Percentiles rank a stretch among this genome's conserved stretches.
These are phyloP conservation scores for Trapa bicornis DNA, from an alignment of 345 rosid genomes.

Conservation along the genomic window DNA sequence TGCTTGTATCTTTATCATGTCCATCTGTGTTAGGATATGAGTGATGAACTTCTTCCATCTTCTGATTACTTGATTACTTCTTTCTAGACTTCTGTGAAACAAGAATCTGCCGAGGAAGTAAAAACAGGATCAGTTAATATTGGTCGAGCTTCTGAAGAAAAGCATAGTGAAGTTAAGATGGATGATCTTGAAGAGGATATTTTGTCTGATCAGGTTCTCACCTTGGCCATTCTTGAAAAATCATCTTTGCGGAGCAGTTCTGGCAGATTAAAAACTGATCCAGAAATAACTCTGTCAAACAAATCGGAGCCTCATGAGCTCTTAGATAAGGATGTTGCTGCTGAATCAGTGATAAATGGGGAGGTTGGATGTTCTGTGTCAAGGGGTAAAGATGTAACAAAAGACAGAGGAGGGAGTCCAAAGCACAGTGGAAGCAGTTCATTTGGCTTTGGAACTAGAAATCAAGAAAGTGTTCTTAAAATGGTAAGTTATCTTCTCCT, in stretches of 20 bases:
- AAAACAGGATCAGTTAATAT: conserved; percentile 32
- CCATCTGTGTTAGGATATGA: neutral
- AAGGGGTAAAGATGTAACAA: conserved; percentile 25
- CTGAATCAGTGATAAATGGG: conserved; percentile 33
- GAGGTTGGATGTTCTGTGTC: conserved; percentile 36
- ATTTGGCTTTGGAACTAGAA: conserved; percentile 38
- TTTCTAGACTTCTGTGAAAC: conserved; percentile 39
- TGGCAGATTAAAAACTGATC: conserved; percentile 21
- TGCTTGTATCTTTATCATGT: neutral
- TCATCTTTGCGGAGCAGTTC: conserved; percentile 34
- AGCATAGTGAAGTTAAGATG: conserved; percentile 31
- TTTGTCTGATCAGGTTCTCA: conserved; percentile 71
- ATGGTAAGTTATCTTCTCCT: conserved; percentile 35
- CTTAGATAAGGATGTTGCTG: conserved; percentile 20
- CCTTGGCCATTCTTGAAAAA: conserved; percentile 52
- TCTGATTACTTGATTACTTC: conserved; percentile 7
- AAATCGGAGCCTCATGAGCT: conserved; percentile 25
- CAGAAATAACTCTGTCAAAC: conserved; percentile 23
- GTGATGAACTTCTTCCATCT: conserved; percentile 1
- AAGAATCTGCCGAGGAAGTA: conserved; percentile 27
- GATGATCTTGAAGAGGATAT: conserved; percentile 47
- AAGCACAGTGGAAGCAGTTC: conserved; percentile 34
- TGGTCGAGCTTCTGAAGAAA: conserved; percentile 29
- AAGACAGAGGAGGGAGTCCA: conserved; percentile 36
- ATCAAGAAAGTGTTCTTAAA: conserved; percentile 38